phyloP scores from a whole-genome alignment of 2,329 filamentous ascomycete species.

The Fusarium nelsonii region DNA sequence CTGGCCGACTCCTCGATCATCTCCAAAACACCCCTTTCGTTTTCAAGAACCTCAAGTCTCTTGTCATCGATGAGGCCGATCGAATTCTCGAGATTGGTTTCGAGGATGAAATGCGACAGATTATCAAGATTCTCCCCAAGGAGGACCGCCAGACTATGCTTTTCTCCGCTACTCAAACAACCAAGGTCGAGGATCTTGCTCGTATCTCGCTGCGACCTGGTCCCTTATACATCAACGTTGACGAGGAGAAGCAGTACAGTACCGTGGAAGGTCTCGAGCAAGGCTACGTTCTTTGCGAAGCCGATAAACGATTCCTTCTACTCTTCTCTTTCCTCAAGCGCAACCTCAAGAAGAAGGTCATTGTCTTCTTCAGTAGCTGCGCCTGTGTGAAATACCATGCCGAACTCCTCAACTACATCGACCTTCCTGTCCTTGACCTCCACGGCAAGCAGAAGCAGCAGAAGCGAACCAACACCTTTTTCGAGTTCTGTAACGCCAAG shows the following conservation, averaged over 20 bases:
- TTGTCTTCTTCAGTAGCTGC: slow-evolving; percentile 94
- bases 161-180: slow-evolving; percentile 99
- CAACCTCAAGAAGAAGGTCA: slow-evolving; percentile 93
- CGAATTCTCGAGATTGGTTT: slow-evolving; percentile 97
- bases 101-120: slow-evolving; percentile 97
- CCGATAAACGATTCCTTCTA: slow-evolving; percentile 92
- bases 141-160: slow-evolving; percentile 94
- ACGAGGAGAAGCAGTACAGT: slow-evolving; percentile 87
- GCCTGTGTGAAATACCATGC: slow-evolving; percentile 96
- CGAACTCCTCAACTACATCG: slow-evolving; percentile 97
- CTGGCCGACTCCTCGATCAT: slow-evolving; percentile 92
- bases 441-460: slow-evolving; percentile 99
- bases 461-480: slow-evolving; percentile 98
- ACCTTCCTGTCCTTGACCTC: slow-evolving; percentile 86
- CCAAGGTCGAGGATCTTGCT: slow-evolving; percentile 96
- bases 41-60: slow-evolving; percentile 91
- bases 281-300: slow-evolving; percentile 93
- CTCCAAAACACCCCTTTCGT: slow-evolving; percentile 91
- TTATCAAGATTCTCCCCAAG: slow-evolving; percentile 91
- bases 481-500: slow-evolving; percentile 85
- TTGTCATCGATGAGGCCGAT: slow-evolving; percentile 97
- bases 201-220: slow-evolving; percentile 91
- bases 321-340: slow-evolving; percentile 95
- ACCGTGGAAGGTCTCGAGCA: slow-evolving; percentile 96
- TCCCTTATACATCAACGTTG: slow-evolving; percentile 96